Evolutionary conservation across 345 rosid genomes (phyloP).

Genomic region (Linum lewisii): DNA sequence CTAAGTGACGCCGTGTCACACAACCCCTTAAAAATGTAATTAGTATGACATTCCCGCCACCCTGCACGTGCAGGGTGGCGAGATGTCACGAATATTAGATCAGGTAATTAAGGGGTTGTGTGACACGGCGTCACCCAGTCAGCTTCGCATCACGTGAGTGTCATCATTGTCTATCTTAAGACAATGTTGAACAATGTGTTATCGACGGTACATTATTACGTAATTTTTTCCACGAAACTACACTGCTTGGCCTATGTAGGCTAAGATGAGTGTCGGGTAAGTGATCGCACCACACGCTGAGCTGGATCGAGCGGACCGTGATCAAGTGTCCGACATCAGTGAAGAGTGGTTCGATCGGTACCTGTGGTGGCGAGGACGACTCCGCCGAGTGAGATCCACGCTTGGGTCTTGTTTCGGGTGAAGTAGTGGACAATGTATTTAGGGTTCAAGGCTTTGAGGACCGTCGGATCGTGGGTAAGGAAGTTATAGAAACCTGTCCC

Average conservation of each 20-base stretch:
- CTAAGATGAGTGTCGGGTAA: constrained; percentile 19
- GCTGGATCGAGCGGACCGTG: constrained; percentile 20
- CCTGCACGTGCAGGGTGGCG: too few relatives aligned
- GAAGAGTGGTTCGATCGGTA: constrained; percentile 24
- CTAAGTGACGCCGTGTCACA: too few relatives aligned
- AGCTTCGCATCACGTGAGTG: too few relatives aligned
- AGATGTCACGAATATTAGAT: too few relatives aligned
- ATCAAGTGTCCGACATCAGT: constrained; percentile 27
- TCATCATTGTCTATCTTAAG: too few relatives aligned
- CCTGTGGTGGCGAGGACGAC: constrained; percentile 28
- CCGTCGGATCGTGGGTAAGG: constrained; percentile 13
- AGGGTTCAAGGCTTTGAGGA: constrained; percentile 22
- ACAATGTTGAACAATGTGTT: too few relatives aligned
- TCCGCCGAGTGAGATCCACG: constrained; percentile 31
- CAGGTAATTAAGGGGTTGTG: too few relatives aligned
- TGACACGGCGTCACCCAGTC: too few relatives aligned
- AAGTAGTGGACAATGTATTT: constrained; percentile 20
- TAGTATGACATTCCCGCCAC: too few relatives aligned
- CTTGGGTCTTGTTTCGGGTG: constrained; percentile 20
- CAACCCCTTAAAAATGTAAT: too few relatives aligned
- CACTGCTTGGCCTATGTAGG: constrained; percentile 32
- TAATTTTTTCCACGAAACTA: too few relatives aligned
- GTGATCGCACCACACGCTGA: constrained; percentile 25
- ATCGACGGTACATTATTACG: too few relatives aligned
- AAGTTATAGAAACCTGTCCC: constrained; percentile 22